Conservation (phyloP, 495 filamentous ascomycete genomes). For the Daldinia grandis region DNA sequence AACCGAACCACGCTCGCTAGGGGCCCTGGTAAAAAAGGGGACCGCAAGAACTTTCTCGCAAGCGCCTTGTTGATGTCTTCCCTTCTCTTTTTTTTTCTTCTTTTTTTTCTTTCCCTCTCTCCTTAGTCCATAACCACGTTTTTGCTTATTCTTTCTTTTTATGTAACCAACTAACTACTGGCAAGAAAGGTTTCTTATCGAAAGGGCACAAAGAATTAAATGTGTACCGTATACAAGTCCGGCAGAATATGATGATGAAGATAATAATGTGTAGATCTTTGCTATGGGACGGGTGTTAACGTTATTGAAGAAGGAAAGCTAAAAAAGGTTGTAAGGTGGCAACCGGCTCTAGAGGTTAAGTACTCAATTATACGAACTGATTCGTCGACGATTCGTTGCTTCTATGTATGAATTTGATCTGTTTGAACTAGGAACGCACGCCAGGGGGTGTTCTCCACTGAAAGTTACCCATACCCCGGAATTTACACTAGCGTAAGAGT, state of each 20-base stretch:
- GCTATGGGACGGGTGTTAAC: conserved; percentile 5
- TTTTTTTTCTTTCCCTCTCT: background rate
- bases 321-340: conserved; percentile 13
- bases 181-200: background rate
- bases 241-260: background rate
- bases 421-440: background rate
- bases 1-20: background rate
- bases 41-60: conserved; percentile 9
- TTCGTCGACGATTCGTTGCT: conserved; percentile 26
- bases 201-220: conserved; percentile 11
- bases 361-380: conserved; percentile 23
- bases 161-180: no score
- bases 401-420: background rate
- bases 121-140: conserved; percentile 3
- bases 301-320: conserved; percentile 15
- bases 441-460: conserved; percentile 1
- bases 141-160: background rate
- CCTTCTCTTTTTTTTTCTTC: background rate
- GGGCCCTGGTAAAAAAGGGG: conserved; percentile 9
- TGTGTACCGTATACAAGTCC: background rate
- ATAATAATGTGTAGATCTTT: background rate
- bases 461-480: conserved; percentile 27
- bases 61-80: conserved; percentile 1
- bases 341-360: background rate
- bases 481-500: conserved; percentile 31